phyloP scores from a whole-genome alignment of 2,329 filamentous ascomycete species.

The Coniochaeta hoffmannii region DNA sequence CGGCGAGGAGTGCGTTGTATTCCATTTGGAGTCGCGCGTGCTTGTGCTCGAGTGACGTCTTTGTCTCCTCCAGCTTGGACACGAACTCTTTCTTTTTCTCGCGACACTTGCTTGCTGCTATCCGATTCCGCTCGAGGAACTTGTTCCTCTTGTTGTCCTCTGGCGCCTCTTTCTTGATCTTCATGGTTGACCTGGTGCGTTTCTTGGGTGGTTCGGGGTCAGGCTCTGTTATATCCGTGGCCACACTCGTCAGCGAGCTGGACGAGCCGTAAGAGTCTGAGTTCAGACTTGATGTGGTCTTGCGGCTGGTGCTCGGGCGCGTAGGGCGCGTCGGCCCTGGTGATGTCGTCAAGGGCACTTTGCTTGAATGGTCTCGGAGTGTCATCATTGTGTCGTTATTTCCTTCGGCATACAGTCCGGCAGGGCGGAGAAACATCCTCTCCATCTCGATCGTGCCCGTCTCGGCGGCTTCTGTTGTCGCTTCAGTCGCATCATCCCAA shows the following conservation, averaged over 20 bases:
- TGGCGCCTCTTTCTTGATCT: slow-evolving; percentile 12
- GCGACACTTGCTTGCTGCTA: slow-evolving; percentile 67
- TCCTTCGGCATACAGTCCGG: background rate
- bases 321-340: slow-evolving; percentile 7
- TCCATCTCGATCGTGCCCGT: background rate
- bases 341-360: background rate
- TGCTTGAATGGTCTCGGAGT: background rate
- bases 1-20: slow-evolving; percentile 31
- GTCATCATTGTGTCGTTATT: background rate
- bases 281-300: slow-evolving; percentile 12
- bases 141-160: slow-evolving; percentile 41
- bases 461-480: background rate
- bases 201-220: slow-evolving; percentile 19
- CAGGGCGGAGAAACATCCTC: background rate
- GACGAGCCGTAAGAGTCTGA: slow-evolving; percentile 11
- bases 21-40: slow-evolving; percentile 36
- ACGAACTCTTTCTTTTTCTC: slow-evolving; percentile 56
- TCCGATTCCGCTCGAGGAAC: slow-evolving; percentile 62
- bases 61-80: slow-evolving; percentile 38
- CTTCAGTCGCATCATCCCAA: background rate
- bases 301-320: slow-evolving; percentile 13
- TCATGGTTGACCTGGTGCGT: slow-evolving; percentile 14
- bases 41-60: slow-evolving; percentile 33
- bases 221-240: slow-evolving; percentile 11
- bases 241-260: slow-evolving; percentile 5